Evolutionary conservation across 805 yeast genomes (phyloP).

Genomic region (Candida boleticola): DNA sequence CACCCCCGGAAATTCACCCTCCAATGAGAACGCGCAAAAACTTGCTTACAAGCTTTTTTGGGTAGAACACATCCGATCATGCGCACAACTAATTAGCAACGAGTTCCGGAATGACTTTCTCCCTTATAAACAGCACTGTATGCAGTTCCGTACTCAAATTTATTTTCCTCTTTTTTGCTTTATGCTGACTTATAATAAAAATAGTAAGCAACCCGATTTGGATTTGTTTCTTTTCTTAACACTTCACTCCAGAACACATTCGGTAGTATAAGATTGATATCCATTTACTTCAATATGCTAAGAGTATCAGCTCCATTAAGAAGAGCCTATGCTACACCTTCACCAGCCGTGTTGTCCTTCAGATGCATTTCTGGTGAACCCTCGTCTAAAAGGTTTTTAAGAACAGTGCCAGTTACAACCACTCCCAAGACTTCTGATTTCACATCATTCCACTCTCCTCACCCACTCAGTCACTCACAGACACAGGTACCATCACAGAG

Average conservation of each 20-base stretch:
- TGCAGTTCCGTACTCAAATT: not conserved
- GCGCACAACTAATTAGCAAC: too few relatives aligned
- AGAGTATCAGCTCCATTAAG: slow-evolving; percentile 1
- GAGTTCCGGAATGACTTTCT: too few relatives aligned
- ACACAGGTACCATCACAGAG: too few relatives aligned
- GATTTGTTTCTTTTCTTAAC: not conserved
- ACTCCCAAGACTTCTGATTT: slow-evolving; percentile 5
- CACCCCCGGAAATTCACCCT: too few relatives aligned
- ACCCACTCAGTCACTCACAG: too few relatives aligned
- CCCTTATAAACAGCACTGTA: too few relatives aligned
- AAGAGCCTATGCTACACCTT: too few relatives aligned
- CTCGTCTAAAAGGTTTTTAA: slow-evolving; percentile 30
- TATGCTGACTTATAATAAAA: too few relatives aligned
- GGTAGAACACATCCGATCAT: not conserved
- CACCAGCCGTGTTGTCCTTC: slow-evolving; percentile 2
- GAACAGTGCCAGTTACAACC: slow-evolving; percentile 28
- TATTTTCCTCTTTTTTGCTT: not conserved
- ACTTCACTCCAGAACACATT: too few relatives aligned
- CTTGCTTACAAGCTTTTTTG: not conserved
- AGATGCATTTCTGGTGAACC: slow-evolving; percentile 20
- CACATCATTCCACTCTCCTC: too few relatives aligned
- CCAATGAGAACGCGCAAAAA: not conserved
- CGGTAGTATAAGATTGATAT: not conserved
- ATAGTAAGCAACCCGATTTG: too few relatives aligned
- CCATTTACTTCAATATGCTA: not conserved